A percentile compares a stretch with the other conserved stretches of the same genome.
These are phyloP conservation scores for Fusarium guadeloupense DNA, from an alignment of 2,329 filamentous ascomycete species.

Conservation along the genomic window DNA sequence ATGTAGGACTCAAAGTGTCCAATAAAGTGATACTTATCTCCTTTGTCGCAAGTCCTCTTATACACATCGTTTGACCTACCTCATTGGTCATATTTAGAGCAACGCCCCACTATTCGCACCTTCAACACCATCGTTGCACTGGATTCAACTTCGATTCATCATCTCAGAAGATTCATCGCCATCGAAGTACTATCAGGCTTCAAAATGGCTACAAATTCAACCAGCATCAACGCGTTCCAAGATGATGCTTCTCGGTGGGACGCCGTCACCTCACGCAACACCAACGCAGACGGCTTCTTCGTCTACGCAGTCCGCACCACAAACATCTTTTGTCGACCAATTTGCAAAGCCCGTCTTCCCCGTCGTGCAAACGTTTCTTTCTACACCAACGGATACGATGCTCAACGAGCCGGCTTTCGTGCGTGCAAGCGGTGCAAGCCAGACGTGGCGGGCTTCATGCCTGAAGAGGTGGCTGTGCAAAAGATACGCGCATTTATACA, in stretches of 20 bases:
- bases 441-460: slow-evolving; percentile 52
- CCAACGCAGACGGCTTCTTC: slow-evolving; percentile 51
- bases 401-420: slow-evolving; percentile 59
- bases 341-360: slow-evolving; percentile 68
- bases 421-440: slow-evolving; percentile 67
- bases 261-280: slow-evolving; percentile 49
- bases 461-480: slow-evolving; percentile 54
- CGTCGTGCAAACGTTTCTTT: slow-evolving; percentile 68
- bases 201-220: background rate
- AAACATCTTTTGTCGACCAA: slow-evolving; percentile 68
- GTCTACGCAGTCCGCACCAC: slow-evolving; percentile 57
- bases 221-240: slow-evolving; percentile 31
- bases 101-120: slow-evolving; percentile 35
- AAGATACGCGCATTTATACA: slow-evolving; percentile 50
- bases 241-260: slow-evolving; percentile 50
- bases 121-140: background rate
- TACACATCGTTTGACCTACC: too few relatives aligned
- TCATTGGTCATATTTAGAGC: slow-evolving; percentile 47
- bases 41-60: too few relatives aligned
- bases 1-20: too few relatives aligned
- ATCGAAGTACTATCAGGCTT: background rate
- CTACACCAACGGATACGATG: slow-evolving; percentile 56
- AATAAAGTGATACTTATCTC: too few relatives aligned
- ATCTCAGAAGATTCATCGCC: background rate
- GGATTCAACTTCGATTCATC: background rate